Evolutionary conservation across 2,329 filamentous ascomycete genomes (phyloP).

Genomic region (Pseudocercospora macadamiae): DNA sequence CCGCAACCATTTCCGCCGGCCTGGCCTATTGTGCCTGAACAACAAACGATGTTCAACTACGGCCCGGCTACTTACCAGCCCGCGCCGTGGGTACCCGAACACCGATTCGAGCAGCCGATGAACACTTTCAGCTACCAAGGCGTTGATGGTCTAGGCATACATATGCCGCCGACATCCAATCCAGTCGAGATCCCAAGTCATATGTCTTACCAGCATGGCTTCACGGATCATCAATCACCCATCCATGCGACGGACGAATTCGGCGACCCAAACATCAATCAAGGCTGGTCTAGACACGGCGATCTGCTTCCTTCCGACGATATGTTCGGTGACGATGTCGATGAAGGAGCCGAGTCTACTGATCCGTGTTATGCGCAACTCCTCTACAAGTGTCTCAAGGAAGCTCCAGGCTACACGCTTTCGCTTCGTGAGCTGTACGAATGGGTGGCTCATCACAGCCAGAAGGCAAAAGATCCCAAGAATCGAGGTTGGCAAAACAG

Average conservation of each 20-base stretch:
- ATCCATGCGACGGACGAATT: constrained; percentile 10
- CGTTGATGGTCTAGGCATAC: constrained; percentile 22
- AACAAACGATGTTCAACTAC: constrained; percentile 14
- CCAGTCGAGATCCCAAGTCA: constrained; percentile 13
- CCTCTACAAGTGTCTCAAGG: constrained; percentile 75
- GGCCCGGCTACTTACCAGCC: constrained; percentile 19
- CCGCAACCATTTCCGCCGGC: constrained; percentile 8
- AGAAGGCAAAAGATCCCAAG: constrained; percentile 65
- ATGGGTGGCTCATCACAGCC: constrained; percentile 83
- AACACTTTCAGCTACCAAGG: constrained; percentile 17
- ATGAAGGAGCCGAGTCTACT: constrained; percentile 23
- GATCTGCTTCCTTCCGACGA: constrained; percentile 14
- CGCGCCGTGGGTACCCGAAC: constrained; percentile 21
- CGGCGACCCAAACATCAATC: constrained; percentile 7
- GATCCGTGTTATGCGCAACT: constrained; percentile 70
- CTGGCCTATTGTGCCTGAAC: constrained; percentile 19
- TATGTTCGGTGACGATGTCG: constrained; percentile 23
- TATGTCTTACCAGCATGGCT: constrained; percentile 14
- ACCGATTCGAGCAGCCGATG: constrained; percentile 18
- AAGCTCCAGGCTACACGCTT: constrained; percentile 68
- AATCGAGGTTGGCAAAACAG: constrained; percentile 86
- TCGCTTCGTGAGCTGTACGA: constrained; percentile 84
- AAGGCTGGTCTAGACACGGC: constrained; percentile 12
- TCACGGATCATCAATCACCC: constrained; percentile 16
- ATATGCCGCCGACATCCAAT: constrained; percentile 27